Evolutionary conservation across 1,284 basidiomycete genomes (phyloP).

Genomic region (Exobasidium rhododendri): DNA sequence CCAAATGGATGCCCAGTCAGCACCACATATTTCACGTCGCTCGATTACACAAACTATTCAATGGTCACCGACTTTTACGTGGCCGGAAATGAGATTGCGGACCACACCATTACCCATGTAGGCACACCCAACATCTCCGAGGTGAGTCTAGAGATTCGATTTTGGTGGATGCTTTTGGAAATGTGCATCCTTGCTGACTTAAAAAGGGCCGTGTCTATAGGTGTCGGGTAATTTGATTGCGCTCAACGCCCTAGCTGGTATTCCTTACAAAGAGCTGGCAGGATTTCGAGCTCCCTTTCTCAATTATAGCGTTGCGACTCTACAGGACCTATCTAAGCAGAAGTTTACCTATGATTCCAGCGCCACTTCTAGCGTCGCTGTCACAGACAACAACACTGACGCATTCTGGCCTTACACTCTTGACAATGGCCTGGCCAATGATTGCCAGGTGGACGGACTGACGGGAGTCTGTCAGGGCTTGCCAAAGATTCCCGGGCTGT

Average conservation of each 20-base stretch:
- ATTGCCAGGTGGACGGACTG: slow-evolving; percentile 61
- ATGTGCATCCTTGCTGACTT: neutral
- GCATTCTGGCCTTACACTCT: slow-evolving; percentile 61
- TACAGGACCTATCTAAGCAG: slow-evolving; percentile 61
- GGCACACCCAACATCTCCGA: slow-evolving; percentile 61
- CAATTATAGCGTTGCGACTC: slow-evolving; percentile 65
- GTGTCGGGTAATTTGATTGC: slow-evolving; percentile 76
- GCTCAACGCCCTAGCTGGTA: slow-evolving; percentile 73
- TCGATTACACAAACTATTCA: slow-evolving; percentile 74
- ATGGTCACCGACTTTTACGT: slow-evolving; percentile 77
- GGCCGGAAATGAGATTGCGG: slow-evolving; percentile 79
- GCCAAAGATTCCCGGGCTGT: slow-evolving; percentile 67
- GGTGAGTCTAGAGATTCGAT: neutral
- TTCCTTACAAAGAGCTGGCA: slow-evolving; percentile 66
- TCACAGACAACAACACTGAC: slow-evolving; percentile 68
- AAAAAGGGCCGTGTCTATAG: slow-evolving; percentile 48
- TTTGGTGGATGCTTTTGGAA: neutral
- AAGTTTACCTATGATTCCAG: slow-evolving; percentile 73
- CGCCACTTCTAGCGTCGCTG: slow-evolving; percentile 66
- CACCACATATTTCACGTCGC: slow-evolving; percentile 45
- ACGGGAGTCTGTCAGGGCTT: slow-evolving; percentile 65
- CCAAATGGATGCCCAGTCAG: slow-evolving; percentile 75
- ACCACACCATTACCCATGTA: slow-evolving; percentile 83
- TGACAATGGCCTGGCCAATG: slow-evolving; percentile 70
- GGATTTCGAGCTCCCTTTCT: slow-evolving; percentile 79